phyloP scores from a whole-genome alignment of 176 grass and related monocot species.

The Carex scoparia region DNA sequence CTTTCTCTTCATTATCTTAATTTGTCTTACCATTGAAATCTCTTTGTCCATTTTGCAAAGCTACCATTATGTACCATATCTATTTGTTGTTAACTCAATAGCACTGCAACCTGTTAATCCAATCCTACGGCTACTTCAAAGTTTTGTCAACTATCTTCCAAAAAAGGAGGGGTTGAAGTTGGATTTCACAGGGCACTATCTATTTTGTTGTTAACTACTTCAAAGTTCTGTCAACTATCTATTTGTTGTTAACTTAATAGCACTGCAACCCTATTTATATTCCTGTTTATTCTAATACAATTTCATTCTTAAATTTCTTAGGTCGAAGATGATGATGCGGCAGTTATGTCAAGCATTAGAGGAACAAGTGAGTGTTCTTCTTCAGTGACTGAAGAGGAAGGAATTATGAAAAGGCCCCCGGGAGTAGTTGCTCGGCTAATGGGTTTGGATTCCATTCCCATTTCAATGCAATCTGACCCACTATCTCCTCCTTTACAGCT shows the following conservation, averaged over 20 bases:
- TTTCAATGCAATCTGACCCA: constrained; percentile 33
- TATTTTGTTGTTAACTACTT: neutral
- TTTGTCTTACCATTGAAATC: neutral
- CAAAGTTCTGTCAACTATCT: too few relatives aligned
- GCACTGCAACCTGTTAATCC: neutral
- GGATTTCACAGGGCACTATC: neutral
- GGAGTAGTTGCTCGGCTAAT: constrained; percentile 86
- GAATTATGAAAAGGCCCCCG: constrained; percentile 34
- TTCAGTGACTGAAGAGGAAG: constrained; percentile 62
- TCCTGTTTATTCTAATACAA: neutral
- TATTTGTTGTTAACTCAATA: neutral
- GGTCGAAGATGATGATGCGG: constrained; percentile 54
- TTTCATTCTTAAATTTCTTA: constrained; percentile 21
- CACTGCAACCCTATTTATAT: neutral
- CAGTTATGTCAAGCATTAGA: constrained; percentile 36
- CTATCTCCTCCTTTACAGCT: constrained; percentile 26
- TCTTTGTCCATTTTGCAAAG: neutral
- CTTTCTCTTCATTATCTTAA: neutral
- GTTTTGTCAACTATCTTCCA: neutral
- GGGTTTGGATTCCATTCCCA: constrained; percentile 87
- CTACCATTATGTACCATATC: neutral
- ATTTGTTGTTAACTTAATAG: too few relatives aligned
- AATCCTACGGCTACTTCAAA: neutral
- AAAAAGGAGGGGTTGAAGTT: neutral
- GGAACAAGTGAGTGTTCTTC: constrained; percentile 65